phyloP scores from a whole-genome alignment of 2,329 filamentous ascomycete species.

The Fragosphaeria purpurea region DNA sequence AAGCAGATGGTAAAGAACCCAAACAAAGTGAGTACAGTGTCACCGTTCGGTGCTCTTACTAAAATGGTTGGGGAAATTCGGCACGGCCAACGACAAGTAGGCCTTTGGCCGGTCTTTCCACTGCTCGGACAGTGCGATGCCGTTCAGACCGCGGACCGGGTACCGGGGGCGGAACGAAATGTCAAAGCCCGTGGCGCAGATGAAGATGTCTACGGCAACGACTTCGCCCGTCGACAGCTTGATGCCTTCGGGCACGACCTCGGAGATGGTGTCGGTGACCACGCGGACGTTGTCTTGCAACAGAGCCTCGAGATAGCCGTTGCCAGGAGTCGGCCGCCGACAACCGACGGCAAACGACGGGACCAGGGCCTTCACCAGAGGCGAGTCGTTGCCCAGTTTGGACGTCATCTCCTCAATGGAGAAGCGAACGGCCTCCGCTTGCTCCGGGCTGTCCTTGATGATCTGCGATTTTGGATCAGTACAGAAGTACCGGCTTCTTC shows the following conservation, averaged over 20 bases:
- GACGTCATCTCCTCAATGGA: neutral
- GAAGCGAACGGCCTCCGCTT: neutral
- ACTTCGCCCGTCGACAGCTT: conserved; percentile 33
- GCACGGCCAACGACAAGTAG: conserved; percentile 41
- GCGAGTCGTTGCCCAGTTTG: neutral
- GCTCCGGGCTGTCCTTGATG: conserved; percentile 10
- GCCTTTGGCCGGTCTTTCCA: conserved; percentile 33
- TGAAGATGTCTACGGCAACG: conserved; percentile 42
- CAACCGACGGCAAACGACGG: conserved; percentile 19
- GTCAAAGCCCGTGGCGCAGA: conserved; percentile 48
- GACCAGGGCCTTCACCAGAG: no score
- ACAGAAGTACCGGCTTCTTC: no score
- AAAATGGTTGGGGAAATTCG: conserved; percentile 44
- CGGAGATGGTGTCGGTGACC: conserved; percentile 32
- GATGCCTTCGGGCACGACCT: conserved; percentile 36
- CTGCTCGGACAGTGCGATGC: conserved; percentile 34
- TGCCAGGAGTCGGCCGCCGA: conserved; percentile 38
- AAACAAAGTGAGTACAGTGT: no score
- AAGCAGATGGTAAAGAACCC: no score
- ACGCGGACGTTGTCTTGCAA: conserved; percentile 36
- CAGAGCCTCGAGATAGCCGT: conserved; percentile 38
- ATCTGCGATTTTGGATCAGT: no score
- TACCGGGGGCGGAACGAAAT: conserved; percentile 41
- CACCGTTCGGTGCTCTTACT: neutral
- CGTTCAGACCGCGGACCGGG: conserved; percentile 34